phyloP scores from a whole-genome alignment of 345 rosid species.

The Lumnitzera littorea region DNA sequence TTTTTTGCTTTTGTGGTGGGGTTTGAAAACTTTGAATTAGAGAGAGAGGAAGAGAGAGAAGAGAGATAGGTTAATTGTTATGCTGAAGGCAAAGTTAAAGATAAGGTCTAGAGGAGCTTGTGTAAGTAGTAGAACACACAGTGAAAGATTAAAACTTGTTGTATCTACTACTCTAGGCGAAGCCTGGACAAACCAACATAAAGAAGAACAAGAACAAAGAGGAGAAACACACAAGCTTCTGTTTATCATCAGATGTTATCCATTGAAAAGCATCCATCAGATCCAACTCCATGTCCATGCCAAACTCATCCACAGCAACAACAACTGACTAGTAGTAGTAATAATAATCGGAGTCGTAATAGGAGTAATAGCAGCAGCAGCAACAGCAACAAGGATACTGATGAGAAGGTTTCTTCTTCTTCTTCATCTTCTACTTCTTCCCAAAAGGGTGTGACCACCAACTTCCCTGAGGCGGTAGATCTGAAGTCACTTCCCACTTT shows the following conservation, averaged over 20 bases:
- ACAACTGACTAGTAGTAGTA: conserved; percentile 9
- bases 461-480: conserved; percentile 30
- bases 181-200: conserved; percentile 39
- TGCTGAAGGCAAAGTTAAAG: conserved; percentile 61
- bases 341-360: conserved; percentile 7
- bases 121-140: conserved; percentile 20
- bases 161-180: background rate
- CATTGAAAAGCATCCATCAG: conserved; percentile 63
- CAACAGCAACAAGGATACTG: conserved; percentile 5
- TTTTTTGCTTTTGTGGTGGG: conserved; percentile 26
- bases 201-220: conserved; percentile 22
- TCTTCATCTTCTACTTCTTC: conserved; percentile 22
- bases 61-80: conserved; percentile 18
- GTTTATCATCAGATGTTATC: conserved; percentile 83
- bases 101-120: conserved; percentile 32
- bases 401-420: conserved; percentile 31
- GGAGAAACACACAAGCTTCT: no score
- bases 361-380: conserved; percentile 2
- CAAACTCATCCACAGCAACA: conserved; percentile 19
- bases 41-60: conserved; percentile 11
- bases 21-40: conserved; percentile 11
- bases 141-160: no score
- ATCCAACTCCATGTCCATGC: conserved; percentile 48
- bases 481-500: conserved; percentile 48
- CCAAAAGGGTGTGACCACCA: conserved; percentile 19